Evolutionary conservation across 805 yeast species (phyloP), one percentile per base, ranked within the genome.

Genomic region (Saccharomycopsis babjevae): DNA sequence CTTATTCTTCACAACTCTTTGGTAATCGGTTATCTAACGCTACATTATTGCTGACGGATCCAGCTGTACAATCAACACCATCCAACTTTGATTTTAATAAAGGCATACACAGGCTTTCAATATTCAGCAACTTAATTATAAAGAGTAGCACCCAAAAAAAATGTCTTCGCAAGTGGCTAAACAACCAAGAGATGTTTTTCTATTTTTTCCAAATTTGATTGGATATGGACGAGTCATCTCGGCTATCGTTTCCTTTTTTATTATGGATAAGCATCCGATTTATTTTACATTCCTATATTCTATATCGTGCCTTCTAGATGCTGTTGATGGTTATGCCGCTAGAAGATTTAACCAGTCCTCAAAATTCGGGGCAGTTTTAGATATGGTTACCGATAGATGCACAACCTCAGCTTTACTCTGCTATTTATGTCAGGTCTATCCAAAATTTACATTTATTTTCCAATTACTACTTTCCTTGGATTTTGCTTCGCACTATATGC

Each of bases 371-470:
- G 98, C 99, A 20, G 96, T 96, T 22, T 80, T 94, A 67, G 99
- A 94, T 73, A 94, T 94, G 99, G 97, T 94, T 38, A 93, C 99
- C 20, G 99, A 94, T 72, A 81, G 99, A 70, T 94, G 97, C 71
- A 92, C 99, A 15, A 94, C 99, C 0, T 83, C 96, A 15, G 87
- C 97, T n/a, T 79, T 94, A 68, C 84, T 94, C 67, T 91, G 96
- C 72, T 94, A 82, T 72, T 77, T 94, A 61, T 83, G 94, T 66
- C 25, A 59, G 67, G 20, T 62, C 66, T 55, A 59, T n/a, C 69
- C 71, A 13, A 57, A 50, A 15, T 60, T 36, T 32, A 76, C 82
- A 58, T 73, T 88, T 13, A 66, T 84, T 8, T 92, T 93, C 85
- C 99, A 94, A 75, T 67, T 89, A 30, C 78, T 94, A 67, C 84